phyloP scores from a whole-genome alignment of 2,329 filamentous ascomycete genomes.

The Microascus cirrosus region DNA sequence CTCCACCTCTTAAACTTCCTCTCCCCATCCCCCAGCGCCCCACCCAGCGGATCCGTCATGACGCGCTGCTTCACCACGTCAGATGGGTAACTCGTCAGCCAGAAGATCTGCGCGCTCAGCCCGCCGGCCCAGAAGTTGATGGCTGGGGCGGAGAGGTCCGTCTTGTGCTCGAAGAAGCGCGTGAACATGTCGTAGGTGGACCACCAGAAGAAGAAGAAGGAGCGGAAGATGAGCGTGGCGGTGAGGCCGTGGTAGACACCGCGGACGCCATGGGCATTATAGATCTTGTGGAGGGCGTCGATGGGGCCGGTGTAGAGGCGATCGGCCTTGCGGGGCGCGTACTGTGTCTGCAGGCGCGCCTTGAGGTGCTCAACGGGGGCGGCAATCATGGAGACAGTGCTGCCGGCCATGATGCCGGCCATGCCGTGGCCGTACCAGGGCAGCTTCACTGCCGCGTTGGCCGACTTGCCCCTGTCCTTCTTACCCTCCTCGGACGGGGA shows the following conservation, averaged over 20 bases:
- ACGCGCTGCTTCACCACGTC: conserved; percentile 94
- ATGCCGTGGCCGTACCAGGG: conserved; percentile 75
- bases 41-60: conserved; percentile 87
- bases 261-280: conserved; percentile 57
- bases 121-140: conserved; percentile 98
- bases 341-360: conserved; percentile 88
- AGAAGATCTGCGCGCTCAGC: conserved; percentile 86
- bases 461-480: background rate
- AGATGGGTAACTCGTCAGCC: conserved; percentile 82
- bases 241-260: conserved; percentile 80
- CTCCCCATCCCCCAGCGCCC: conserved; percentile 53
- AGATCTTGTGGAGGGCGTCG: conserved; percentile 67
- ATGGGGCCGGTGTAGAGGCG: conserved; percentile 78
- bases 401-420: conserved; percentile 77
- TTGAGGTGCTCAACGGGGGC: conserved; percentile 94
- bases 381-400: conserved; percentile 85
- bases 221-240: conserved; percentile 79
- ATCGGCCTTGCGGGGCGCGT: conserved; percentile 65
- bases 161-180: conserved; percentile 52
- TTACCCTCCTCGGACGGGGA: conserved; percentile 11
- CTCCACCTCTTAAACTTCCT: conserved; percentile 65
- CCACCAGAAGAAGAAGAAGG: conserved; percentile 99
- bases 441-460: conserved; percentile 25
- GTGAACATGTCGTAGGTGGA: conserved; percentile 84
- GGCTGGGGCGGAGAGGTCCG: conserved; percentile 60